Conservation (phyloP, 2,329 filamentous ascomycete species). For the Geosmithia morbida region DNA sequence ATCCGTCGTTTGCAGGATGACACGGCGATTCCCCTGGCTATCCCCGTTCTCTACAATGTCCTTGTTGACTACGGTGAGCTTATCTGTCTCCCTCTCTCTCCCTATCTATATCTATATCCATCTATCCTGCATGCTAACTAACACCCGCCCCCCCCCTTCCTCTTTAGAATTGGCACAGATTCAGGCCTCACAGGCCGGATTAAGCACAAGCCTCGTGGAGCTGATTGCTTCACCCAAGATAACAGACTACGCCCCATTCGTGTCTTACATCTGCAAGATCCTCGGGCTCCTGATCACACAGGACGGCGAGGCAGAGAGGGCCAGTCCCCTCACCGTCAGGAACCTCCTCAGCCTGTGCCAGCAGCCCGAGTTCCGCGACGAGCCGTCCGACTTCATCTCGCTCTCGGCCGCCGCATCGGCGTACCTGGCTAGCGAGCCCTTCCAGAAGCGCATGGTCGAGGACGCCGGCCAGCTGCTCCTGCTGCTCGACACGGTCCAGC, state of each 20-base stretch:
- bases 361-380: conserved; percentile 21
- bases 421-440: conserved; percentile 38
- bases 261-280: conserved; percentile 41
- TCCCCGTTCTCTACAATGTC: conserved; percentile 48
- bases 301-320: conserved; percentile 29
- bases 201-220: conserved; percentile 33
- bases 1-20: conserved; percentile 32
- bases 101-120: background rate
- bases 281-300: conserved; percentile 37
- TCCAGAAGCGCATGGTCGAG: conserved; percentile 33
- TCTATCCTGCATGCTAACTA: conserved; percentile 7
- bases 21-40: conserved; percentile 31
- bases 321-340: conserved; percentile 29
- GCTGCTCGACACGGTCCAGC: conserved; percentile 32
- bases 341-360: conserved; percentile 35
- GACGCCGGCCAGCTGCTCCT: conserved; percentile 18
- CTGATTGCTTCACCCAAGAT: conserved; percentile 32
- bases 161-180: conserved; percentile 46
- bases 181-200: conserved; percentile 34
- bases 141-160: background rate
- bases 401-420: conserved; percentile 36
- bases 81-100: background rate
- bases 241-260: conserved; percentile 21
- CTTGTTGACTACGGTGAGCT: conserved; percentile 46
- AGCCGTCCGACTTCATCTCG: conserved; percentile 39